phyloP scores from a whole-genome alignment of 2,329 filamentous ascomycete genomes.

The Penicillium sp. region DNA sequence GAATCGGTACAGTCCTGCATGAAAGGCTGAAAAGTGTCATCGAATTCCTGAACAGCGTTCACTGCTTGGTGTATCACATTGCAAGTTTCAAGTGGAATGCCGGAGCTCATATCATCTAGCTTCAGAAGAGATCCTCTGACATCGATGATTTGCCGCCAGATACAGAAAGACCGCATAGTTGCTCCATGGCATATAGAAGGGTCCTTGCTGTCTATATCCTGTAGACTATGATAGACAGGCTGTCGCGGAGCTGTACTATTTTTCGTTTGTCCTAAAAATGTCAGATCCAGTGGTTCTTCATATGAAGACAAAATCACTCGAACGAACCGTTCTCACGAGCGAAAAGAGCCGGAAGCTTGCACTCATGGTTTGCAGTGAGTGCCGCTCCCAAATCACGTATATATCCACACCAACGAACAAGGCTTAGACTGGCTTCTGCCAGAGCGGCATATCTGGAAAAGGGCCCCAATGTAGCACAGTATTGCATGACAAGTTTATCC shows the following conservation, averaged over 20 bases:
- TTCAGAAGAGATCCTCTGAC: slow-evolving; percentile 5
- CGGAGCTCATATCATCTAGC: background rate
- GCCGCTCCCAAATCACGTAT: slow-evolving; percentile 27
- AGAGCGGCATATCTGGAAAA: slow-evolving; percentile 18
- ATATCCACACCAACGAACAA: slow-evolving; percentile 24
- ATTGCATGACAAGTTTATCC: slow-evolving; percentile 15
- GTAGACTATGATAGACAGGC: background rate
- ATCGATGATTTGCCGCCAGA: slow-evolving; percentile 19
- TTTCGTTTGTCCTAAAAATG: background rate
- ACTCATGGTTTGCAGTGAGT: slow-evolving; percentile 14
- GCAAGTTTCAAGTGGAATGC: background rate
- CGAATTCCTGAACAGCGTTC: slow-evolving; percentile 4
- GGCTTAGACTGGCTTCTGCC: slow-evolving; percentile 19
- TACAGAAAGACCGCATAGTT: slow-evolving; percentile 2
- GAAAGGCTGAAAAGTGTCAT: slow-evolving; percentile 13
- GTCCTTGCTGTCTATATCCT: background rate
- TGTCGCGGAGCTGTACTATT: background rate
- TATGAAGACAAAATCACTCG: background rate
- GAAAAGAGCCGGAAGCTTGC: slow-evolving; percentile 10
- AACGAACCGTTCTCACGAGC: background rate
- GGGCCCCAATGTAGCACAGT: slow-evolving; percentile 19
- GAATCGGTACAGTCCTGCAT: slow-evolving; percentile 9
- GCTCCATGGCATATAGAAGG: background rate
- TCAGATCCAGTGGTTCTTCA: background rate
- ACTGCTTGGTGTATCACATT: background rate